These are phyloP conservation scores for Fomitopsis palustris DNA, from an alignment of 1,284 basidiomycete species.

Conservation along the genomic window DNA sequence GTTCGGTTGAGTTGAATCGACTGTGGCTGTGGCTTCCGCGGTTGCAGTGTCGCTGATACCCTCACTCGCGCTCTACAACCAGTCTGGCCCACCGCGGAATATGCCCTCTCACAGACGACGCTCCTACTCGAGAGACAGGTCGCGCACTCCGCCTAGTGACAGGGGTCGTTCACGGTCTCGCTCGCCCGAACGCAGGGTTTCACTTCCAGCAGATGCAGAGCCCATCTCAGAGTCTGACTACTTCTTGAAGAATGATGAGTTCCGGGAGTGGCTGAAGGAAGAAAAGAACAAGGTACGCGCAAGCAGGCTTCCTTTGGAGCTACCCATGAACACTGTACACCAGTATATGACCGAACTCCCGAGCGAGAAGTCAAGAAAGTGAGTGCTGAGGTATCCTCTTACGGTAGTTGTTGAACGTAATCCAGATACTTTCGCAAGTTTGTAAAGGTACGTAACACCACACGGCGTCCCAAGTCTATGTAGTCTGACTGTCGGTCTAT, in stretches of 20 bases:
- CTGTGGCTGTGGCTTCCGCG: neutral
- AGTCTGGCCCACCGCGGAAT: neutral
- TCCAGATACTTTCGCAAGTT: conserved; percentile 80
- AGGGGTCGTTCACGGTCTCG: conserved; percentile 33
- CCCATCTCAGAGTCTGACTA: conserved; percentile 72
- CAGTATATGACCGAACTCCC: conserved; percentile 78
- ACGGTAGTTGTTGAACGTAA: conserved; percentile 27
- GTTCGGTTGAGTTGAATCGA: neutral
- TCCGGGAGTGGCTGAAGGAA: conserved; percentile 73
- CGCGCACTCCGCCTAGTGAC: conserved; percentile 22
- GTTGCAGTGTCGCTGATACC: neutral
- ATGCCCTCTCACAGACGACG: conserved; percentile 26
- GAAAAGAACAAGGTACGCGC: conserved; percentile 67
- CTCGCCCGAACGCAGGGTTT: conserved; percentile 38
- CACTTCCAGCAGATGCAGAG: conserved; percentile 50
- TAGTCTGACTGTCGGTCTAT: neutral
- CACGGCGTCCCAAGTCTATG: neutral
- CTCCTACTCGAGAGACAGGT: conserved; percentile 20
- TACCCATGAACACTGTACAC: neutral
- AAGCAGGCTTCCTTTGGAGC: neutral
- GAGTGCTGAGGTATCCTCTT: conserved; percentile 23
- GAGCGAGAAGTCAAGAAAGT: conserved; percentile 73
- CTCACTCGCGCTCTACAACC: neutral
- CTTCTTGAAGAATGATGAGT: conserved; percentile 75
- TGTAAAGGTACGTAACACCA: conserved; percentile 53